Evolutionary conservation across 1,284 basidiomycete genomes (phyloP).

Genomic region (Ceratobasidium sp.): DNA sequence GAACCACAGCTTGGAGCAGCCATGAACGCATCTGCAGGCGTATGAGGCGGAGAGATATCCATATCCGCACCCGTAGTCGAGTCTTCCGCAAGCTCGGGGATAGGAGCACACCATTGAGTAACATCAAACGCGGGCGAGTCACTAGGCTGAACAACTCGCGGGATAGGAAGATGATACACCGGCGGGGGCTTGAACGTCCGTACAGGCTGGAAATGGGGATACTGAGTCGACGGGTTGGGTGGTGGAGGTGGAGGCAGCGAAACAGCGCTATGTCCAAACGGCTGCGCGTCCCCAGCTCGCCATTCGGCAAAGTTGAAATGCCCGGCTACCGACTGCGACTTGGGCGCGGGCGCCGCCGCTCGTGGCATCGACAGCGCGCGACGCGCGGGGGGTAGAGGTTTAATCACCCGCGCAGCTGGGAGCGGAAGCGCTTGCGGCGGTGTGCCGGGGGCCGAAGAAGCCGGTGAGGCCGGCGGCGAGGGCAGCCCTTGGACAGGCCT

Average conservation of each 20-base stretch:
- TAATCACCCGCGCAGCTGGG: neutral
- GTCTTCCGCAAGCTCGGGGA: constrained; percentile 11
- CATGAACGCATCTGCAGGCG: constrained; percentile 6
- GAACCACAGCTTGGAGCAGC: no score
- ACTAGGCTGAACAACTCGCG: neutral
- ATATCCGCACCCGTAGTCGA: neutral
- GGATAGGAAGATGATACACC: neutral
- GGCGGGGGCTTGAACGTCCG: neutral
- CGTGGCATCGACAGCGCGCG: constrained; percentile 1
- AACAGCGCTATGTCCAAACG: neutral
- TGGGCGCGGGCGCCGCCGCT: neutral
- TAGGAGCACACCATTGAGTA: constrained; percentile 21
- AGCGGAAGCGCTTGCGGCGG: constrained; percentile 4
- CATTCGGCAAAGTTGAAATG: constrained; percentile 31
- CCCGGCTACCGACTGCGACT: neutral
- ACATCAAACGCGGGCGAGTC: constrained; percentile 28
- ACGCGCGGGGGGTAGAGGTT: neutral
- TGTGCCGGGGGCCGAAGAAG: constrained; percentile 9
- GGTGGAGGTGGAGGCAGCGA: constrained; percentile 20
- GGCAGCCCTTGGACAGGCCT: constrained; percentile 31
- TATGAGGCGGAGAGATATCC: constrained; percentile 10
- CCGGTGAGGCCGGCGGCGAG: constrained; percentile 24
- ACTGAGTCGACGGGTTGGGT: constrained; percentile 15
- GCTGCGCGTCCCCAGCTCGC: constrained; percentile 11
- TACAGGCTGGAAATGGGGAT: neutral